Percentiles rank a stretch among this genome's conserved stretches.
Conservation (phyloP, 1,284 basidiomycete species). For the Tilletia horrida region DNA sequence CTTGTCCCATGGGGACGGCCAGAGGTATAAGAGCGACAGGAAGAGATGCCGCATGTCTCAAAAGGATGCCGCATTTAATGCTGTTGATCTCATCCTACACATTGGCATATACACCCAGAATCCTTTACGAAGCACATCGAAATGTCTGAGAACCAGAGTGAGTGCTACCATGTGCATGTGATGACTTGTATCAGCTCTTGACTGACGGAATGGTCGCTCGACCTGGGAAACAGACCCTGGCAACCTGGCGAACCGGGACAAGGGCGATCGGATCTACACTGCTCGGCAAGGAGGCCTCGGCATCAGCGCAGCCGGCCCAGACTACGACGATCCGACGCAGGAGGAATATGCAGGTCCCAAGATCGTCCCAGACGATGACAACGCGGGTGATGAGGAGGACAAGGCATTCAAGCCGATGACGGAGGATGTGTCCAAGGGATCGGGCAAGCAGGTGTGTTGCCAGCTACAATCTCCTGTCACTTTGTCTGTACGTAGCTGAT, state of each 20-base stretch:
- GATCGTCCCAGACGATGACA: neutral
- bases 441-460: slow-evolving; percentile 6
- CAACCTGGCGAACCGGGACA: slow-evolving; percentile 6
- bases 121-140: too few relatives aligned
- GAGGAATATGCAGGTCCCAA: neutral
- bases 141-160: neutral
- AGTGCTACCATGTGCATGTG: too few relatives aligned
- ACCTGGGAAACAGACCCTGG: neutral
- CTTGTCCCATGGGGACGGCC: too few relatives aligned
- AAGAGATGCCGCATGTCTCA: too few relatives aligned
- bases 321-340: neutral
- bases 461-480: neutral
- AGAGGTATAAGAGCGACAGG: too few relatives aligned
- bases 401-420: neutral
- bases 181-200: too few relatives aligned
- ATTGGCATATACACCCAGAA: too few relatives aligned
- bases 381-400: neutral
- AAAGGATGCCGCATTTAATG: too few relatives aligned
- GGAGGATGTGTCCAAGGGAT: neutral
- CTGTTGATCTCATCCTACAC: too few relatives aligned
- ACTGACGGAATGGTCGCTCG: too few relatives aligned
- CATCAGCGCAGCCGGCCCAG: neutral
- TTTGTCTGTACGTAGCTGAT: neutral
- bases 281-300: neutral
- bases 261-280: neutral